A percentile compares a stretch with the other conserved stretches of the same genome.
Evolutionary conservation across 352 stramenopile genomes (phyloP).

Genomic region (Phytophthora vignae): DNA sequence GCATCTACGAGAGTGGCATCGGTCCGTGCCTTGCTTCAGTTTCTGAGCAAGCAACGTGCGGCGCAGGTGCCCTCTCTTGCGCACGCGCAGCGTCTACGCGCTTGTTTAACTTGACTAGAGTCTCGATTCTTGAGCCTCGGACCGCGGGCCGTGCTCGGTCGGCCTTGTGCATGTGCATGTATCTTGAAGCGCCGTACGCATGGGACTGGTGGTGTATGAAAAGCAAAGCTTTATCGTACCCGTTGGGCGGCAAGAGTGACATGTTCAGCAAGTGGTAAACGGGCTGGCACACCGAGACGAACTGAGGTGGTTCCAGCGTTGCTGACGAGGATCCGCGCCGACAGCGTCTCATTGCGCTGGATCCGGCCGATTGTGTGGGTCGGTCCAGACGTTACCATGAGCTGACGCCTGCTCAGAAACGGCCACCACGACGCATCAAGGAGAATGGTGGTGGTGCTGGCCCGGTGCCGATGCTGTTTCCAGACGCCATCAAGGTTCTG

Average conservation of each 20-base stretch:
- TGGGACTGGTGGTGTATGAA: not conserved
- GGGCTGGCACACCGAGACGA: too few relatives aligned
- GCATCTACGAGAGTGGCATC: not conserved
- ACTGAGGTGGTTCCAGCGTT: not conserved
- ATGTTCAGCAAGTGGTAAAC: too few relatives aligned
- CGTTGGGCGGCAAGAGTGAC: too few relatives aligned
- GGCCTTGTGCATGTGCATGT: not conserved
- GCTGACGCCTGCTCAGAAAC: not conserved
- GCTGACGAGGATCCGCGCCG: not conserved
- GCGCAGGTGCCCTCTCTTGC: not conserved
- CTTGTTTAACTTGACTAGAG: conserved; percentile 16
- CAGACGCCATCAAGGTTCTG: not conserved
- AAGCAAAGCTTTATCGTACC: too few relatives aligned
- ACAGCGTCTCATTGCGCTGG: not conserved
- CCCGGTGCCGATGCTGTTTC: not conserved
- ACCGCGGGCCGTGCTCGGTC: not conserved
- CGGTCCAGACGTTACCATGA: not conserved
- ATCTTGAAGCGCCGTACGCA: not conserved
- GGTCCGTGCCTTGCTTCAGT: conserved; percentile 5
- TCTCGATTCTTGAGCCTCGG: conserved; percentile 1
- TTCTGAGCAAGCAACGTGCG: conserved; percentile 13
- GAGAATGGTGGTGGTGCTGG: not conserved
- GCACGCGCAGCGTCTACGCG: not conserved
- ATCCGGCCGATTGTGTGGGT: not conserved
- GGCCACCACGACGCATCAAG: not conserved